Evolutionary conservation across 352 stramenopile genomes (phyloP).

Genomic region (Hyaloperonospora brassicae): DNA sequence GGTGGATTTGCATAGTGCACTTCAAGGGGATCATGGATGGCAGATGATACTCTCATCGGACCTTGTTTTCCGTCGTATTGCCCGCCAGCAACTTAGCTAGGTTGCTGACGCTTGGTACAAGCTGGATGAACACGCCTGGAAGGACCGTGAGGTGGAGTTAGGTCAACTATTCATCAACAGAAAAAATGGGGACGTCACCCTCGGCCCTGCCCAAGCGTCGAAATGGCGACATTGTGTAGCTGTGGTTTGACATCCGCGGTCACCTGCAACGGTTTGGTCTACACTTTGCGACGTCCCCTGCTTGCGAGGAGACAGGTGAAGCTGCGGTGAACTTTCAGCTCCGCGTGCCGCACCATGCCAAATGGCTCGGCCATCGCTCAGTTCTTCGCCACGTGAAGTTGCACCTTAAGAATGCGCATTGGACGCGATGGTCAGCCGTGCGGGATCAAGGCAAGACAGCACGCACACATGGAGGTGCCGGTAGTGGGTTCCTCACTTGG

Average conservation of each 20-base stretch:
- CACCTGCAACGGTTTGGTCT: neutral
- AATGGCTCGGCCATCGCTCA: slow-evolving; percentile 7
- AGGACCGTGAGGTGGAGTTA: neutral
- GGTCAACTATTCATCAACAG: too few species aligned
- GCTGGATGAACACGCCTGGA: neutral
- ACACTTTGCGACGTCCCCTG: slow-evolving; percentile 2
- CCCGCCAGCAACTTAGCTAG: slow-evolving; percentile 8
- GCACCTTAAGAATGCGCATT: slow-evolving; percentile 4
- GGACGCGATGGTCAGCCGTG: neutral
- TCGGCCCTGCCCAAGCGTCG: too few species aligned
- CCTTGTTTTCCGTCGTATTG: slow-evolving; percentile 3
- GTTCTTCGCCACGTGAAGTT: slow-evolving; percentile 9
- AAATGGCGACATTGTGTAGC: slow-evolving; percentile 1
- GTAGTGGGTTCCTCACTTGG: slow-evolving; percentile 2
- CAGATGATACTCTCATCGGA: slow-evolving; percentile 10
- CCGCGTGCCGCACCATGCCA: slow-evolving; percentile 11
- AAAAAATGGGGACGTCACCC: too few species aligned
- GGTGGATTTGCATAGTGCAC: slow-evolving; percentile 7
- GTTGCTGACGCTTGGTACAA: slow-evolving; percentile 3
- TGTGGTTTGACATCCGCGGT: slow-evolving; percentile 10
- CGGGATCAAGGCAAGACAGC: slow-evolving; percentile 2
- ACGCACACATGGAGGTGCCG: slow-evolving; percentile 1
- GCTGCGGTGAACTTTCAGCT: neutral
- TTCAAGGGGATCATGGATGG: slow-evolving; percentile 5
- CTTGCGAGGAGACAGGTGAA: neutral